Conservation (phyloP, 352 stramenopile genomes). For the Phytophthora multivora region DNA sequence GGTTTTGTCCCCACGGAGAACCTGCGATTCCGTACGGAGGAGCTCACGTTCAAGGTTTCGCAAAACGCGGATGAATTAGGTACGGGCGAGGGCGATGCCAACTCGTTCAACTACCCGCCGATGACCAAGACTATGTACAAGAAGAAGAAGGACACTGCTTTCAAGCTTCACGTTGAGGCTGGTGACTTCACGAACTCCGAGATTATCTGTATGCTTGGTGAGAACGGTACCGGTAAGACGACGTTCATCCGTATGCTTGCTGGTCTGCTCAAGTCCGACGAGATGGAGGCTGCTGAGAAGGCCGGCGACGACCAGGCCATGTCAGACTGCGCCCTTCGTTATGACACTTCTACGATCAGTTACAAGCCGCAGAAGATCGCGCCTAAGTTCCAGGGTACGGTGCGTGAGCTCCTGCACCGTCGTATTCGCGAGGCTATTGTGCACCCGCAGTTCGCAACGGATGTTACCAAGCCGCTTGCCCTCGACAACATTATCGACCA, state of each 20-base stretch:
- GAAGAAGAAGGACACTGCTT: conserved; percentile 93
- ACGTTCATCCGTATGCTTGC: conserved; percentile 99
- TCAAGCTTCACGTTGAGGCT: conserved; percentile 98
- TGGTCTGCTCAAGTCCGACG: conserved; percentile 98
- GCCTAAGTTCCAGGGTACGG: conserved; percentile 94
- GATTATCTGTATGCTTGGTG: conserved; percentile 99
- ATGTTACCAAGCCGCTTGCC: conserved; percentile 98
- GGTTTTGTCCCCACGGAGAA: conserved; percentile 99
- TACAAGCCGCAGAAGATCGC: conserved; percentile 99
- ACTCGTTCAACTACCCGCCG: conserved; percentile 95
- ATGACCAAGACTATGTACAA: conserved; percentile 99
- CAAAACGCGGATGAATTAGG: conserved; percentile 92
- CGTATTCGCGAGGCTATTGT: conserved; percentile 97
- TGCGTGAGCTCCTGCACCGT: conserved; percentile 98
- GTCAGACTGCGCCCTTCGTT: conserved; percentile 77
- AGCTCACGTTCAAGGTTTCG: conserved; percentile 98
- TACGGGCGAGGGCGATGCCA: conserved; percentile 87
- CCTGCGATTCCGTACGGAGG: conserved; percentile 98
- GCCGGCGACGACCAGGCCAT: conserved; percentile 72
- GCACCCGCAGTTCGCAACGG: conserved; percentile 98
- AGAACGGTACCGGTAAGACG: conserved; percentile 99
- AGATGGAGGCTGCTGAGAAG: conserved; percentile 90
- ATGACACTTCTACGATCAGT: conserved; percentile 86
- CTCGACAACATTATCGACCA: conserved; percentile 99
- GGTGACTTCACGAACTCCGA: conserved; percentile 99